Percentiles rank a stretch among this genome's conserved stretches.
These are phyloP conservation scores for Rubia yunnanensis DNA, from an alignment of 257 asterid species.

Conservation along the genomic window DNA sequence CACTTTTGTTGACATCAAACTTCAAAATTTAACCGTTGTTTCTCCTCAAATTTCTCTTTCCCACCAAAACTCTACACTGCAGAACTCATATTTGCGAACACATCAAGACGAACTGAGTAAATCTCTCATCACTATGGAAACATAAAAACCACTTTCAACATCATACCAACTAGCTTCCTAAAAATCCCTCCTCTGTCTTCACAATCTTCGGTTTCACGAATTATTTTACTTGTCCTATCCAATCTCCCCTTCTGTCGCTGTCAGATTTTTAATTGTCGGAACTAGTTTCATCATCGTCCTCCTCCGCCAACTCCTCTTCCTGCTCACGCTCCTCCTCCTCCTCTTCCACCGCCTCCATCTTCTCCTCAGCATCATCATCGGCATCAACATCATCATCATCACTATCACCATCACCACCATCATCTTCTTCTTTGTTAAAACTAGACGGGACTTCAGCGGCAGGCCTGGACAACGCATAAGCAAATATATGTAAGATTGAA, in stretches of 20 bases:
- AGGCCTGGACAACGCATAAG: slow-evolving; percentile 24
- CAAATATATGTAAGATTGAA: slow-evolving; percentile 4
- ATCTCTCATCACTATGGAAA: not conserved
- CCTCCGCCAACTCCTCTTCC: slow-evolving; percentile 1
- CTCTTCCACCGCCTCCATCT: not conserved
- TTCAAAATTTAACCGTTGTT: not conserved
- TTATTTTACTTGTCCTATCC: not conserved
- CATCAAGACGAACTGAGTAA: not conserved
- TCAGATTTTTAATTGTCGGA: slow-evolving; percentile 30
- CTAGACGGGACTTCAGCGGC: slow-evolving; percentile 53
- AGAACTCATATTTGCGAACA: slow-evolving; percentile 10
- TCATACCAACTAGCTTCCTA: slow-evolving; percentile 9
- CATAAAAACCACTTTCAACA: not conserved
- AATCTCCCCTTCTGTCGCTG: not conserved
- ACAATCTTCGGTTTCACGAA: not conserved
- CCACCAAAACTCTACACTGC: slow-evolving; percentile 1
- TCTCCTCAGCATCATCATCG: not conserved
- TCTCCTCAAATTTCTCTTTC: not conserved
- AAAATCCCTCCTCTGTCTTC: not conserved
- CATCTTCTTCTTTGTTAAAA: slow-evolving; percentile 55
- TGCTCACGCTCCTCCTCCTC: not conserved
- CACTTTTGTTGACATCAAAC: slow-evolving; percentile 1
- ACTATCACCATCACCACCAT: slow-evolving; percentile 26
- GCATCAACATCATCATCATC: slow-evolving; percentile 15
- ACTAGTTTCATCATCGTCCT: slow-evolving; percentile 65